Evolutionary conservation across 163 green algal species (phyloP).

Genomic region (Picocystis sp.): DNA sequence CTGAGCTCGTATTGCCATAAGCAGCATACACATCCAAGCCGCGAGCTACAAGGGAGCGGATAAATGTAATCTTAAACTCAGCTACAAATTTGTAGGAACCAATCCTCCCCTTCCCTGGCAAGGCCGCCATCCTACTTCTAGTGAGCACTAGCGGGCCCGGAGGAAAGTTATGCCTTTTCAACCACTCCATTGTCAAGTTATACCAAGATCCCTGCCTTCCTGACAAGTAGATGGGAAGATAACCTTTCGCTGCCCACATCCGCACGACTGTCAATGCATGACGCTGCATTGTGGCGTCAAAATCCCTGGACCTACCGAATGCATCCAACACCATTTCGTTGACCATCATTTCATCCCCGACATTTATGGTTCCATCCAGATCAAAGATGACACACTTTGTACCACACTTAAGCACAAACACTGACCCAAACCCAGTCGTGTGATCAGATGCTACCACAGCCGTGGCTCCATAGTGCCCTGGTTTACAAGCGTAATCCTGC

Average conservation of each 20-base stretch:
- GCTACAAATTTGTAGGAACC: conserved; percentile 17
- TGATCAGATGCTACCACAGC: conserved; percentile 1
- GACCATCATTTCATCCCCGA: conserved; percentile 22
- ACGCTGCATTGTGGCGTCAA: conserved; percentile 8
- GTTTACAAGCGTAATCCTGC: not conserved
- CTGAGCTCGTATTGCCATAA: conserved; percentile 28
- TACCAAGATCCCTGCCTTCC: conserved; percentile 20
- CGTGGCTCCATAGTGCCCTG: not conserved
- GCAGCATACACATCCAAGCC: conserved; percentile 23
- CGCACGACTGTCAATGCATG: conserved; percentile 12
- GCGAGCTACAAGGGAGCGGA: conserved; percentile 17
- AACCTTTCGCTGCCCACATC: conserved; percentile 26
- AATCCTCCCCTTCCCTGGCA: conserved; percentile 10
- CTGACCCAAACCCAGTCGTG: not conserved
- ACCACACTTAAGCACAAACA: conserved; percentile 22
- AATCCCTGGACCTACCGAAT: conserved; percentile 12
- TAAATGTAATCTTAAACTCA: conserved; percentile 26
- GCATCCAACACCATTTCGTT: conserved; percentile 20
- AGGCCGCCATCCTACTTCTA: conserved; percentile 20
- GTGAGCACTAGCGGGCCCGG: conserved; percentile 27
- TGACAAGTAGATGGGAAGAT: conserved; percentile 22
- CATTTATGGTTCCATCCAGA: conserved; percentile 30
- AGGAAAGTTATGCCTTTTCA: conserved; percentile 24
- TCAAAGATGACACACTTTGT: conserved; percentile 30
- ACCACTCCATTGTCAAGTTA: conserved; percentile 26